Conservation (phyloP, 192 early-diverging fungal genomes). For the Podila clonocystis region DNA sequence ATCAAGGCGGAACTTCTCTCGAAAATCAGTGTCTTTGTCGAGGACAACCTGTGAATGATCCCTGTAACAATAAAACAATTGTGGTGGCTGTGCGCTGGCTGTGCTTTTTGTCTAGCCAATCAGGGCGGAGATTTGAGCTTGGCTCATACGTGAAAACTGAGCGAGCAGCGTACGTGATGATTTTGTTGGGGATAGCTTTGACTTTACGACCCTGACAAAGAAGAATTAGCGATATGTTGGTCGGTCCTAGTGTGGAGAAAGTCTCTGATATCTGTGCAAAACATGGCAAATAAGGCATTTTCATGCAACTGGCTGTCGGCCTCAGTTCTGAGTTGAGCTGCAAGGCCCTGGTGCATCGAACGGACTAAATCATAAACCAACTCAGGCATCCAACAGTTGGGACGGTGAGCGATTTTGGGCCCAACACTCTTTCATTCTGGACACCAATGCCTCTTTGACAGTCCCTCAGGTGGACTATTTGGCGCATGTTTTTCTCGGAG, state of each 20-base stretch:
- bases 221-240: not conserved
- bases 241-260: not conserved
- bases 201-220: not conserved
- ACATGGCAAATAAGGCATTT: not conserved
- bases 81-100: not conserved
- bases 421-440: no score
- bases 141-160: not conserved
- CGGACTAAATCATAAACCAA: no score
- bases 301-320: no score
- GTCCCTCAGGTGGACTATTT: no score
- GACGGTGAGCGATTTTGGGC: no score
- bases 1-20: conserved; percentile 37
- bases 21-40: conserved; percentile 38
- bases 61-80: not conserved
- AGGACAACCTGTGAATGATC: conserved; percentile 17
- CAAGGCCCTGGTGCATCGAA: no score
- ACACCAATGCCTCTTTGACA: no score
- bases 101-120: not conserved
- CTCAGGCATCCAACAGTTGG: no score
- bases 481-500: no score
- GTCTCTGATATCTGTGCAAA: not conserved
- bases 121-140: not conserved
- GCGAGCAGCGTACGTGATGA: not conserved
- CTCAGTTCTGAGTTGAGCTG: no score
- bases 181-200: not conserved